Conservation (phyloP, 2,329 filamentous ascomycete genomes). For the Zymoseptoria pseudotritici region DNA sequence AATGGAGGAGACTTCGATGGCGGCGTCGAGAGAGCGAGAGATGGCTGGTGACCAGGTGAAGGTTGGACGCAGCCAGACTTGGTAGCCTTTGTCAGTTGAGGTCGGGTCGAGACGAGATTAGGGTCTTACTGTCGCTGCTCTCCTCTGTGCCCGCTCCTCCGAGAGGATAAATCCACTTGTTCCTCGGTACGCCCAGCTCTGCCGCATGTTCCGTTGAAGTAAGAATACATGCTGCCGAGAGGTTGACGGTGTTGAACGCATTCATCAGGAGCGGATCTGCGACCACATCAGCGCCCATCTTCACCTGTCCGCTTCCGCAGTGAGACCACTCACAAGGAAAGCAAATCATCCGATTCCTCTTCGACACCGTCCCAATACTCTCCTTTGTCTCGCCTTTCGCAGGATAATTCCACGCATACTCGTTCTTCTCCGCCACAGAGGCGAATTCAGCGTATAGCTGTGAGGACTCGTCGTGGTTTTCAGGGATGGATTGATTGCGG, state of each 20-base stretch:
- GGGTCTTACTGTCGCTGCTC: conserved; percentile 43
- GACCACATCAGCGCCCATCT: too few relatives aligned
- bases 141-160: conserved; percentile 58
- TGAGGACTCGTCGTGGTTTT: conserved; percentile 54
- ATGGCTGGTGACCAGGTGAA: conserved; percentile 54
- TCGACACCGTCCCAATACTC: conserved; percentile 47
- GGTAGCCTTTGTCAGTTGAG: neutral
- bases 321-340: conserved; percentile 54
- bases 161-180: conserved; percentile 57
- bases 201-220: conserved; percentile 51
- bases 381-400: conserved; percentile 39
- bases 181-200: conserved; percentile 47
- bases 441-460: conserved; percentile 56
- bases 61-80: conserved; percentile 56
- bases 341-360: conserved; percentile 60
- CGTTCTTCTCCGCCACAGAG: conserved; percentile 46
- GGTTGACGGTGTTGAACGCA: conserved; percentile 61
- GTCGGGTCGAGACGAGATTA: neutral
- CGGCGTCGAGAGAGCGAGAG: conserved; percentile 49
- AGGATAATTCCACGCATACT: conserved; percentile 52
- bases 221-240: conserved; percentile 54
- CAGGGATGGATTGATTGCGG: conserved; percentile 44
- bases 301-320: too few relatives aligned
- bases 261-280: conserved; percentile 62
- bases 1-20: conserved; percentile 43